Percentiles rank a stretch among this genome's conserved stretches.
phyloP scores from a whole-genome alignment of 192 early-diverging fungal genomes.

The Umbelopsis sp. region DNA sequence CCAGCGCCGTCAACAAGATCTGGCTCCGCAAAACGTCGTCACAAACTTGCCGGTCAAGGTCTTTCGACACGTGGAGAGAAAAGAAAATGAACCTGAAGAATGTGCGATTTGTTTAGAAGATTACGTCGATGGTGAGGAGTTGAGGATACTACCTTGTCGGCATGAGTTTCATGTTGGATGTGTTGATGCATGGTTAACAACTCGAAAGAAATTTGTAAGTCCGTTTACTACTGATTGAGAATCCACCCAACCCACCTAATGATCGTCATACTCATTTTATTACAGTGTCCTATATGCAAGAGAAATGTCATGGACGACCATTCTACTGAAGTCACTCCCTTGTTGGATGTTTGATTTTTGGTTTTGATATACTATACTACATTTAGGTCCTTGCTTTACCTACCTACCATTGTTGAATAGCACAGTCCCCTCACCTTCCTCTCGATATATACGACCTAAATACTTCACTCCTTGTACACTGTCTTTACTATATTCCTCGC shows the following conservation, averaged over 20 bases:
- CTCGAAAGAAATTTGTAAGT: conserved; percentile 87
- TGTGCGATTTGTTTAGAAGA: conserved; percentile 96
- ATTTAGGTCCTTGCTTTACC: no score
- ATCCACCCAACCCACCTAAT: not conserved
- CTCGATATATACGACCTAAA: not conserved
- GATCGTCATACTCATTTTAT: not conserved
- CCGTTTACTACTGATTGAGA: not conserved
- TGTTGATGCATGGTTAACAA: conserved; percentile 91
- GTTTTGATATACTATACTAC: not conserved
- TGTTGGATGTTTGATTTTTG: conserved; percentile 12
- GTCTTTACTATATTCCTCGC: not conserved
- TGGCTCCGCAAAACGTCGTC: conserved; percentile 77
- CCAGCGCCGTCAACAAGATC: conserved; percentile 69
- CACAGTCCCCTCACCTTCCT: not conserved
- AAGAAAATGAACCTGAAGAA: conserved; percentile 75
- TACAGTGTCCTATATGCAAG: conserved; percentile 39
- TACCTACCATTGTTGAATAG: not conserved
- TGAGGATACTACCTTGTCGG: conserved; percentile 81
- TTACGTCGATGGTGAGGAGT: conserved; percentile 75
- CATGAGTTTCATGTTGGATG: conserved; percentile 90
- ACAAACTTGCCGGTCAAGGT: conserved; percentile 71
- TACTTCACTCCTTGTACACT: conserved; percentile 12
- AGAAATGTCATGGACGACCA: conserved; percentile 24
- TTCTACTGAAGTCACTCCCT: conserved; percentile 26
- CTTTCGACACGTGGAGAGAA: conserved; percentile 62